A percentile compares a stretch with the other conserved stretches of the same genome.
phyloP scores from a whole-genome alignment of 2,329 filamentous ascomycete genomes.

The Byssochlamys sp. region DNA sequence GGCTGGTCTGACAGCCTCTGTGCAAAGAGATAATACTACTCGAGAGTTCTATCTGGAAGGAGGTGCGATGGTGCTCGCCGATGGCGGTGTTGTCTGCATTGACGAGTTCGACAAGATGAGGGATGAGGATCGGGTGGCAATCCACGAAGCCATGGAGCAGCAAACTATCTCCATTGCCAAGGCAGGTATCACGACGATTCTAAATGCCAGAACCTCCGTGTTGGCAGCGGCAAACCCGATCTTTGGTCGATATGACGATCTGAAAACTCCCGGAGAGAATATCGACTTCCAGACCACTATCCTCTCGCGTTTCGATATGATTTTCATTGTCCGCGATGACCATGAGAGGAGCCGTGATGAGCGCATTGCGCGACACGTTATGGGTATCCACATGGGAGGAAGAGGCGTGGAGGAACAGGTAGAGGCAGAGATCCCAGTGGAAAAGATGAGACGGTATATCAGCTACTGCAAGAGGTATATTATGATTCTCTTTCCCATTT shows the following conservation, averaged over 20 bases:
- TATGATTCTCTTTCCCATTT: not conserved
- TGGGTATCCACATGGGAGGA: constrained; percentile 91
- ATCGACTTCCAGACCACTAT: constrained; percentile 99
- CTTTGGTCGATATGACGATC: constrained; percentile 93
- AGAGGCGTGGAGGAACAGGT: constrained; percentile 69
- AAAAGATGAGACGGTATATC: constrained; percentile 95
- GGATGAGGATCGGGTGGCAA: constrained; percentile 92
- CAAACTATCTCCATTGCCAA: constrained; percentile 99
- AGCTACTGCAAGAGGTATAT: constrained; percentile 90
- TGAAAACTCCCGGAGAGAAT: constrained; percentile 95
- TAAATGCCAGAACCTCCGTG: constrained; percentile 91
- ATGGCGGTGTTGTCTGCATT: constrained; percentile 94
- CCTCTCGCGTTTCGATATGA: constrained; percentile 97
- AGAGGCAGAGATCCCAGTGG: constrained; percentile 81
- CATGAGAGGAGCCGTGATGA: constrained; percentile 85
- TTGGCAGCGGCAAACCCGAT: constrained; percentile 93
- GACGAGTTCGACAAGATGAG: constrained; percentile 99
- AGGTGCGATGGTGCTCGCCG: constrained; percentile 94
- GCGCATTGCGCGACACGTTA: constrained; percentile 89
- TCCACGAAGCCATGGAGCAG: constrained; percentile 99
- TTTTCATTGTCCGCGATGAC: constrained; percentile 95
- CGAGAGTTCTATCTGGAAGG: constrained; percentile 97
- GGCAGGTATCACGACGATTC: constrained; percentile 93
- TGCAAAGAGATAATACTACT: constrained; percentile 83
- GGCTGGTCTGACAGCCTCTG: constrained; percentile 91